Percentiles rank a stretch among this genome's conserved stretches.
These are phyloP conservation scores for Solanum medicagineum DNA, from an alignment of 257 asterid species.

Conservation along the genomic window DNA sequence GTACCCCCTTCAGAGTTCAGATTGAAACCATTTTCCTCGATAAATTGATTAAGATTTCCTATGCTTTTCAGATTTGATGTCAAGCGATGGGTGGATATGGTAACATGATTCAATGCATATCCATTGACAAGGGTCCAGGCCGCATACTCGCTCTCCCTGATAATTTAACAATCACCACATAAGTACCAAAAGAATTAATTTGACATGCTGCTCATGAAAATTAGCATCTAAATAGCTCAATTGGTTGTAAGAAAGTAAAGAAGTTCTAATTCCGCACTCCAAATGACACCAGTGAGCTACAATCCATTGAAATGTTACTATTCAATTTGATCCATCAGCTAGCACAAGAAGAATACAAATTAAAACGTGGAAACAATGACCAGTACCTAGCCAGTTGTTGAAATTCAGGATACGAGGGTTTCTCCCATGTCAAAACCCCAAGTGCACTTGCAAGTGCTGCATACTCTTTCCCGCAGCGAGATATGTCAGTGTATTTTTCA, in stretches of 20 bases:
- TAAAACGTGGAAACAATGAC: background rate
- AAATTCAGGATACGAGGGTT: constrained; percentile 64
- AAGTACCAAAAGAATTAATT: background rate
- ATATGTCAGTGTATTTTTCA: constrained; percentile 44
- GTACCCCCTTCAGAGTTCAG: constrained; percentile 90
- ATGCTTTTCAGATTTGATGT: constrained; percentile 50
- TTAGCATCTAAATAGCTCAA: background rate
- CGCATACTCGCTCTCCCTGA: constrained; percentile 96
- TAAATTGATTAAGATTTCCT: constrained; percentile 49
- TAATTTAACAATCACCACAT: constrained; percentile 5
- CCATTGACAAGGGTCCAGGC: constrained; percentile 98
- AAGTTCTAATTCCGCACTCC: background rate
- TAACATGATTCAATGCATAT: constrained; percentile 69
- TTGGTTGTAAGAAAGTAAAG: background rate
- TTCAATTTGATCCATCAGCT: background rate
- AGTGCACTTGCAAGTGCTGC: constrained; percentile 81
- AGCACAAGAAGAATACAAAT: background rate
- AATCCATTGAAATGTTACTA: background rate
- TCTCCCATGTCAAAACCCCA: constrained; percentile 86
- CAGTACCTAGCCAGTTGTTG: constrained; percentile 55
- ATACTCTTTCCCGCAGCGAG: constrained; percentile 50
- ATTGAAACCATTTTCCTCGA: constrained; percentile 74
- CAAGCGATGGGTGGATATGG: constrained; percentile 76
- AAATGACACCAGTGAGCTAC: background rate
- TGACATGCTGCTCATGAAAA: background rate